Conservation (phyloP, 2,329 filamentous ascomycete genomes). For the Sporothrix mexicana region DNA sequence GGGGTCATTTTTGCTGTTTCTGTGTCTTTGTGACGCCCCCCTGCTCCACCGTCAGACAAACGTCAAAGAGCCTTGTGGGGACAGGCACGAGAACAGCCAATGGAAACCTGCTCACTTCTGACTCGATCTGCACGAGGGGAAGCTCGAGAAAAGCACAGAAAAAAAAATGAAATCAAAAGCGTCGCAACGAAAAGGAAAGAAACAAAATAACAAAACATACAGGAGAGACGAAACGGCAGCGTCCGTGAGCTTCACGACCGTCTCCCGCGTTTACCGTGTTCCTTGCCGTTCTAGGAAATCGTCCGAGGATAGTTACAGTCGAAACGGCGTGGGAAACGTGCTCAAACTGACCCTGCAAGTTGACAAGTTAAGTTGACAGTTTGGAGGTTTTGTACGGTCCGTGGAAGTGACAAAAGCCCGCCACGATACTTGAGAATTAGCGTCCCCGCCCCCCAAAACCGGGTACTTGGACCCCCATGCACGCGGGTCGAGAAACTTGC, state of each 20-base stretch:
- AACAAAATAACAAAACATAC: not conserved
- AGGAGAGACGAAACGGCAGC: not conserved
- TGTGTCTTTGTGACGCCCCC: not conserved
- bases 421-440: too few relatives aligned
- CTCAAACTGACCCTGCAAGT: not conserved
- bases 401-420: too few relatives aligned
- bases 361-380: too few relatives aligned
- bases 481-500: slow-evolving; percentile 13
- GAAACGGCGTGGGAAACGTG: slow-evolving; percentile 4
- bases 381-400: too few relatives aligned
- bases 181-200: not conserved
- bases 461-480: slow-evolving; percentile 6
- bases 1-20: not conserved
- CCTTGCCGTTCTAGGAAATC: not conserved
- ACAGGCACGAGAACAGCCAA: not conserved
- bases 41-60: not conserved
- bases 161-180: not conserved
- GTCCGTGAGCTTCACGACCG: not conserved
- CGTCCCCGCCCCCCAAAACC: not conserved
- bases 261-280: not conserved
- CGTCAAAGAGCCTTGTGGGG: slow-evolving; percentile 26
- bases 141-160: not conserved
- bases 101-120: slow-evolving; percentile 24
- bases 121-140: not conserved
- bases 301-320: not conserved